Base-by-base conservation (phyloP, 768 basidiomycete species). In the Kwoniella pini region DNA sequence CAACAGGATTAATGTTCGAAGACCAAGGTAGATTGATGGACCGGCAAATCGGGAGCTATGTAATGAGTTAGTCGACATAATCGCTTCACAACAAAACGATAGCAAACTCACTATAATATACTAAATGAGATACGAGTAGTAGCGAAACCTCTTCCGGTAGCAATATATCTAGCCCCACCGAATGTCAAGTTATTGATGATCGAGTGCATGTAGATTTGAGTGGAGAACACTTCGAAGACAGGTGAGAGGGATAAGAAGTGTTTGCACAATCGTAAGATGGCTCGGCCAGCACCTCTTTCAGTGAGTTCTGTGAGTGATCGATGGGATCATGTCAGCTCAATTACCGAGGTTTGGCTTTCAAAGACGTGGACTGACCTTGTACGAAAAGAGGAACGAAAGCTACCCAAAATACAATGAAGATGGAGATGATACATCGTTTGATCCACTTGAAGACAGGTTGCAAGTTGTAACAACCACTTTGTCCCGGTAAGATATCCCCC, bases 361-460 rank as follows among this genome's bases (percentile, higher is more conserved):
- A 39, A 22, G 6, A 7, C 13, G 22, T 44, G 38, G 11, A 74
- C 82, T 51, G 70, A 92, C 92, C 92, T 85, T 96, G 93, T 49
- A 96, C 81, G 85, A 96, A 96, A 30, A 97, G 82, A 0, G 93
- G 93, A 72, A 97, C 81, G 83, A 94, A 96, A 5, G 93, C 86
- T 57, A 97, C 97, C 86, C 94, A 87, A 83, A 97, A 98, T 63
- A 99, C 96, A 80, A 99, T 82, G 84, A 98, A 92, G 75, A 98
- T 95, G 80, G 90, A 92, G 80, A 95, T 90, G 81, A 99, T 95
- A 78, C 93, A 94, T 49, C 89, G 90, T 72, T 87, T 83, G 75
- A 98, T 95, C 96, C 96, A 99, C 57, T 87, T 83, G 79, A 90
- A 97, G 58, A 96, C 91, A 6, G 94, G 95, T 2, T 84, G 83